Evolutionary conservation across 23 red algal species (phyloP), one percentile per base, ranked within the genome.

Genomic region (Agarophyton chilense): DNA sequence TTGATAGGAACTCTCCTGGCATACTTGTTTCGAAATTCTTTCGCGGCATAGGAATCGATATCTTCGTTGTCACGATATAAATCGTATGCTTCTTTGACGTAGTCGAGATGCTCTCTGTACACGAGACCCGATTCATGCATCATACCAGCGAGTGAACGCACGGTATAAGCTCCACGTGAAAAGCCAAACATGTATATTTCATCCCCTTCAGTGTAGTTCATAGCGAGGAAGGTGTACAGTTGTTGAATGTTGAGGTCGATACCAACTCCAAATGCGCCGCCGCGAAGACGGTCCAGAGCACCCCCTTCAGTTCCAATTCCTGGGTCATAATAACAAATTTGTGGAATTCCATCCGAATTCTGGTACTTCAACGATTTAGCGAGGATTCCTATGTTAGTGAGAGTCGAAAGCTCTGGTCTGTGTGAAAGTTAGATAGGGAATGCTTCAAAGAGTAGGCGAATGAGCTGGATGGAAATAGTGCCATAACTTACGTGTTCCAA

Each of bases 161-260:
- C 88, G 5, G 88, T 91, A 44, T 91, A 91, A 29, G 57, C 65
- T 2, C 88, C 88, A 11, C 88, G 74, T 47, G 74, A 81, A 44
- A 32, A 91, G 12, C 88, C 88, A 29, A 91, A 91, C 42, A 91
- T 52, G 88, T 91, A 91, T 32, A 91, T 75, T 75, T 91, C 88
- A 73, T 91, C 88, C 7, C 88, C 88, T 51, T 70, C 76, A 6
- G 52, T 61, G 32, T 91, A 91, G 88, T 91, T 91, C 38, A 90
- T 68, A 9, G 86, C 86, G 18, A 90, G 44, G 50, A 81, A 90
- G 35, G 58, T 80, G 58, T 90, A 90, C 56, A 90, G 35, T 16
- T 90, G 67, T 42, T 79, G 72, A 43, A 90, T 90, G 86, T 90
- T 90, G n/a, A 51, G 40, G 43, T 90, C 86, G 76, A 90, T 90